Evolutionary conservation across 768 basidiomycete genomes (phyloP), one percentile per base, ranked within the genome.

Genomic region (Infundibulicybe gibba): DNA sequence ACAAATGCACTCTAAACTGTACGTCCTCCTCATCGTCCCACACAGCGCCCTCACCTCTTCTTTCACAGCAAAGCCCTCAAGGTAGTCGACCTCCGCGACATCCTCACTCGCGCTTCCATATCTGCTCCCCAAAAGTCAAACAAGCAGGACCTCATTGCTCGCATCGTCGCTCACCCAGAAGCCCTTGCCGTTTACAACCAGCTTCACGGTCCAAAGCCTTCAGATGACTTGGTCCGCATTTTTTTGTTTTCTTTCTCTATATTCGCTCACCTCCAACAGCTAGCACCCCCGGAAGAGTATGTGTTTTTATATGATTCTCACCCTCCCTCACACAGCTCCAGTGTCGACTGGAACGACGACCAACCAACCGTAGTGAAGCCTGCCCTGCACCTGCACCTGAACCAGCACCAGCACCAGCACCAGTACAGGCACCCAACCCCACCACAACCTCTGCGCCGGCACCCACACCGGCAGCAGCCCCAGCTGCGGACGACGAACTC

Each of bases 81-180:
- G 63, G 86, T 87, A 59, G 74, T 75, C 32, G 85, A 88, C 54
- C 80, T 88, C 62, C 80, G 69, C 57, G 72, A 77, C 47, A 76
- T 87, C 50, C 79, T 87, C 58, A 37, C 69, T 44, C 71, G 69
- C 40, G 85, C 83, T 16, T 49, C 59, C 32, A 66, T 79, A 45
- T 40, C 75, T 4, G 61, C 71, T 31, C 75, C 80, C 0, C 65
- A 75, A 55, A 83, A 81, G 59, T 72, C 78, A 5, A 85, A 76
- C 59, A 90, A 88, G 63, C 58, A 66, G 0, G 87, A 87, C 54
- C 81, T 90, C 59, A 75, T 87, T 53, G 61, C 79, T 25, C 77
- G 75, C 54, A 81, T 88, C 47, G 62, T 78, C 40, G 77, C 77
- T 21, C 77, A 66, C 45, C 66, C 71, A 13, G 56, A 63, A 0